Percentiles rank a stretch among this genome's conserved stretches.
Conservation (phyloP, 176 grass and related monocot genomes). For the Olyra latifolia region DNA sequence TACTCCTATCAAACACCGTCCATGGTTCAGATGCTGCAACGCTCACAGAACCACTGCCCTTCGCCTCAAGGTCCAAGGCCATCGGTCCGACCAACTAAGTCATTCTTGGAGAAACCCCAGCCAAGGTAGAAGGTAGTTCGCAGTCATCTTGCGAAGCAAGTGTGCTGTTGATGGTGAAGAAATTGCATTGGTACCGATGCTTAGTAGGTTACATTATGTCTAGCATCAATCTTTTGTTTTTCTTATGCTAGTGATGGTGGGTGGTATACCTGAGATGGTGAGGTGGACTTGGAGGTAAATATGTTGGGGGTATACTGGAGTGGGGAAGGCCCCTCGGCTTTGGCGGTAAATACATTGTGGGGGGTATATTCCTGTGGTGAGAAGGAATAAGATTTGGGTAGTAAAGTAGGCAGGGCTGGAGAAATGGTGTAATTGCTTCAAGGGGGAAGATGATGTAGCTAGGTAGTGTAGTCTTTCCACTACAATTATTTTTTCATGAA, state of each 20-base stretch:
- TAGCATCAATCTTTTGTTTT: slow-evolving; percentile 40
- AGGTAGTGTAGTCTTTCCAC: background rate
- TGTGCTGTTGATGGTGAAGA: slow-evolving; percentile 10
- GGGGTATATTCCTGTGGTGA: slow-evolving; percentile 72
- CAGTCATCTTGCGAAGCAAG: slow-evolving; percentile 18
- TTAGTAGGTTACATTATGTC: slow-evolving; percentile 26
- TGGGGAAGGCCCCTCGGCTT: background rate
- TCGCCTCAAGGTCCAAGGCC: slow-evolving; percentile 39
- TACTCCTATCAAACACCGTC: slow-evolving; percentile 87
- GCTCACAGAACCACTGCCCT: slow-evolving; percentile 58
- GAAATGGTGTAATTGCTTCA: slow-evolving; percentile 52
- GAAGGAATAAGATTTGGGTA: slow-evolving; percentile 51
- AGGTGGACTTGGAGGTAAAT: slow-evolving; percentile 47
- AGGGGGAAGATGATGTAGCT: slow-evolving; percentile 10
- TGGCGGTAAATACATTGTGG: slow-evolving; percentile 62
- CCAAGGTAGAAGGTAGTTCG: slow-evolving; percentile 50
- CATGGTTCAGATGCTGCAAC: slow-evolving; percentile 90
- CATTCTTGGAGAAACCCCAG: slow-evolving; percentile 40
- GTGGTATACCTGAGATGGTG: slow-evolving; percentile 37
- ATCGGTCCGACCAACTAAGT: slow-evolving; percentile 30
- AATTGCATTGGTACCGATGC: slow-evolving; percentile 18
- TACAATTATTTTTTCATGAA: background rate
- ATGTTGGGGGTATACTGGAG: slow-evolving; percentile 50
- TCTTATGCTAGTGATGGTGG: slow-evolving; percentile 30
- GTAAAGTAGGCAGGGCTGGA: slow-evolving; percentile 22